Conservation (phyloP, 2,329 filamentous ascomycete genomes). For the Epichloe brachyelytri region DNA sequence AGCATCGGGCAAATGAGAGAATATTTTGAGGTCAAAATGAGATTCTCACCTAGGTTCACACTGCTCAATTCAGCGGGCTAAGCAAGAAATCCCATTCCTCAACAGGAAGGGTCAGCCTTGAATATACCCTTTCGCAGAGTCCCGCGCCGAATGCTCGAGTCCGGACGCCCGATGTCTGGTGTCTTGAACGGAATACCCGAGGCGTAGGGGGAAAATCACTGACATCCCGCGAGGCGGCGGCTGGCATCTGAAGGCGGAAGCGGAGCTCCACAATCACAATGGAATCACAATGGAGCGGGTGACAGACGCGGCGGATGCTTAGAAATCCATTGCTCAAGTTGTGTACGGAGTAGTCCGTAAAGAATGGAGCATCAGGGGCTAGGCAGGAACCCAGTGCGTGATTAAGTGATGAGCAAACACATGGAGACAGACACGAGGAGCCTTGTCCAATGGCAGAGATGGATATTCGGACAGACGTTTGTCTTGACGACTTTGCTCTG, state of each 20-base stretch:
- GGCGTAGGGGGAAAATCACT: not conserved
- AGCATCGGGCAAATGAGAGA: not conserved
- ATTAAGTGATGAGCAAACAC: too few relatives aligned
- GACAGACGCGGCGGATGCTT: constrained; percentile 5
- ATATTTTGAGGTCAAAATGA: not conserved
- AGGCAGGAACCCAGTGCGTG: too few relatives aligned
- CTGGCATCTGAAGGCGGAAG: not conserved
- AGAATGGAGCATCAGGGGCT: too few relatives aligned
- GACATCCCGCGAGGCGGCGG: not conserved
- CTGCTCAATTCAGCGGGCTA: not conserved
- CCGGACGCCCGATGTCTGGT: not conserved
- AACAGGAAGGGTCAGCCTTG: not conserved
- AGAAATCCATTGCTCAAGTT: constrained; percentile 5
- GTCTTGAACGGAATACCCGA: not conserved
- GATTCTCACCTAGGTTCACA: not conserved
- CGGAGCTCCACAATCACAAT: constrained; percentile 6
- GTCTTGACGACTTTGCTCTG: too few relatives aligned
- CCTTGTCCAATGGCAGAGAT: too few relatives aligned
- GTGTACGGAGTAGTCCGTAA: too few relatives aligned
- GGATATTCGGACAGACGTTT: too few relatives aligned
- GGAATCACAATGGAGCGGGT: constrained; percentile 3
- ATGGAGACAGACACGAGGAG: too few relatives aligned
- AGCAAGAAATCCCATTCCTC: not conserved
- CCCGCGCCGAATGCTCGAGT: not conserved
- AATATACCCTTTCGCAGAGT: not conserved